Evolutionary conservation across 2,329 filamentous ascomycete genomes (phyloP), one percentile per base, ranked within the genome.

Genomic region (Penicillium sp.): DNA sequence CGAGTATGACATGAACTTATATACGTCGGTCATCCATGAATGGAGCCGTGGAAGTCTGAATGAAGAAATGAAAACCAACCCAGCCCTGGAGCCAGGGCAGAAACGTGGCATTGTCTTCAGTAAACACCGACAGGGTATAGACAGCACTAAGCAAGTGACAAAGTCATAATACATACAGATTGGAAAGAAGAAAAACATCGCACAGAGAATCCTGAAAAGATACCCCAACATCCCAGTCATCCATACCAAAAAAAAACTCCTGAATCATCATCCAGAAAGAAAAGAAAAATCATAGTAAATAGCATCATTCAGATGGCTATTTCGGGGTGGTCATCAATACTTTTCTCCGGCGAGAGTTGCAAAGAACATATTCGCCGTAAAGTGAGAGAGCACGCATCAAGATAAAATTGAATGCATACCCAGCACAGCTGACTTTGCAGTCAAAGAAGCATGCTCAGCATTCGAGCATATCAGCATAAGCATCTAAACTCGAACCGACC

Each of bases 401-500:
- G 18, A 27, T 27, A 8, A 27, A 8, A 5, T 8, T 5, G 24
- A 5, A 27, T 27, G 24, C 24, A 27, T 27, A 27, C 24, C 24
- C 24, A 8, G 24, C 24, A 27, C 5, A n/a, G 11, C 14, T 6
- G 13, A 36, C 34, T 36, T 40, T 18, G 16, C n/a, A 11, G 1
- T 14, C 32, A 13, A 14, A 11, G 1, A 29, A 21, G 16, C 16
- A 34, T n/a, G 16, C 34, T 56, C 46, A 60, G 21, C 43, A 54
- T 45, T 78, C 76, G 40, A 79, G 56, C 18, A 78, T 69, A 50
- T 78, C 75, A 3, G 75, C 76, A 63, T 78, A 79, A 14, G 75
- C 71, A 63, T 78, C 75, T 46, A 79, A 63, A 51, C 76, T 78
- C 8, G 69, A 73, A 11, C 77, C 77, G 39, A 79, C 74, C 48